These are phyloP conservation scores for Magnaporthiopsis rhizophila DNA, from an alignment of 2,329 filamentous ascomycete species.

Conservation along the genomic window DNA sequence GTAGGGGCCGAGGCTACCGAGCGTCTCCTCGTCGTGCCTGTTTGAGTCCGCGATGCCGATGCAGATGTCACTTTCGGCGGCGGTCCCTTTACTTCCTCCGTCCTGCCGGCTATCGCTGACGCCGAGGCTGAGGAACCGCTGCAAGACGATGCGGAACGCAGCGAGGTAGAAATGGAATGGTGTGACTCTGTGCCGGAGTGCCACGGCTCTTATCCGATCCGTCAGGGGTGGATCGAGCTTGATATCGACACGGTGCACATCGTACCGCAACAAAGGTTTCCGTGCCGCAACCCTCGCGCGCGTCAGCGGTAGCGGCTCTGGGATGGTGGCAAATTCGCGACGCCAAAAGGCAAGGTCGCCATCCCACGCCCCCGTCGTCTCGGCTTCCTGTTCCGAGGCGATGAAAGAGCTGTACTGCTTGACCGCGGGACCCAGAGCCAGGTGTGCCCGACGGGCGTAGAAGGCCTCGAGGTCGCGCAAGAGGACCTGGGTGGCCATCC, in stretches of 20 bases:
- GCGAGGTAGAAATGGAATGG: slow-evolving; percentile 26
- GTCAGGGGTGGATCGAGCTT: slow-evolving; percentile 14
- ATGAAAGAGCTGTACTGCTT: slow-evolving; percentile 24
- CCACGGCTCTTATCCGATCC: neutral
- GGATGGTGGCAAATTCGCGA: slow-evolving; percentile 17
- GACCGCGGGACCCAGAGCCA: slow-evolving; percentile 13
- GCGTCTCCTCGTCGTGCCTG: neutral
- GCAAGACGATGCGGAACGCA: slow-evolving; percentile 22
- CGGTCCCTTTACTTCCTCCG: too few relatives aligned
- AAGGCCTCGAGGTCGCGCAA: slow-evolving; percentile 32
- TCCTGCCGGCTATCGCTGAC: too few relatives aligned
- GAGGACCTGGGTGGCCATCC: slow-evolving; percentile 33
- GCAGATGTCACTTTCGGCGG: neutral
- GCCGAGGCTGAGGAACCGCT: too few relatives aligned
- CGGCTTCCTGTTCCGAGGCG: slow-evolving; percentile 20
- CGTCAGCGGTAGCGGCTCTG: slow-evolving; percentile 23
- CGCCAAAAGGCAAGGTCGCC: slow-evolving; percentile 27
- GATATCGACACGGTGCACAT: neutral
- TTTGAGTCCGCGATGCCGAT: slow-evolving; percentile 1
- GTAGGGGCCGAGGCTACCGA: slow-evolving; percentile 47
- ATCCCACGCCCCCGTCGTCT: slow-evolving; percentile 14
- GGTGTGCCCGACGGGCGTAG: slow-evolving; percentile 23
- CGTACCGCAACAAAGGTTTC: neutral
- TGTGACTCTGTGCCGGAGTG: slow-evolving; percentile 21
- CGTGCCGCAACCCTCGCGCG: slow-evolving; percentile 15